phyloP scores from a whole-genome alignment of 371 early-diverging fungal species.

The Chytridium lagenaria region DNA sequence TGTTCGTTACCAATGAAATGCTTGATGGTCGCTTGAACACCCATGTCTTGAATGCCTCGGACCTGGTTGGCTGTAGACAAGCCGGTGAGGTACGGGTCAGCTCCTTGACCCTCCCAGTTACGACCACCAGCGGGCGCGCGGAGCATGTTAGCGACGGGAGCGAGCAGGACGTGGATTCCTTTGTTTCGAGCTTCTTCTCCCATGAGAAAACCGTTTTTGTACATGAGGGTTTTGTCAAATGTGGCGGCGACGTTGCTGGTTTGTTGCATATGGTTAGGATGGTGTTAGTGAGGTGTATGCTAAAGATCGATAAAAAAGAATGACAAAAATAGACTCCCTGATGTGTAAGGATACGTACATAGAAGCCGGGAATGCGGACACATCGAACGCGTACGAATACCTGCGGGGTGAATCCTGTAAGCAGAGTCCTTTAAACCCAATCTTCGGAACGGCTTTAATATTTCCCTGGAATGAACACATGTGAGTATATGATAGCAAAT shows the following conservation, averaged over 20 bases:
- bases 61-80: conserved; percentile 29
- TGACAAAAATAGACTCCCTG: no score
- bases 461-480: conserved; percentile 45
- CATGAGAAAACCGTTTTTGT: conserved; percentile 52
- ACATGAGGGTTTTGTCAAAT: conserved; percentile 56
- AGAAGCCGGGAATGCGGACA: conserved; percentile 60
- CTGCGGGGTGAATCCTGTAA: conserved; percentile 65
- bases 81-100: conserved; percentile 62
- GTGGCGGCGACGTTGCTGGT: conserved; percentile 61
- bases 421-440: conserved; percentile 65
- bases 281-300: no score
- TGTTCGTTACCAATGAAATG: conserved; percentile 56
- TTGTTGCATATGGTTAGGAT: background rate
- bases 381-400: conserved; percentile 48
- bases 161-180: conserved; percentile 61
- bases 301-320: no score
- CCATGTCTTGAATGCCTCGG: conserved; percentile 43
- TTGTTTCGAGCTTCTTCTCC: conserved; percentile 62
- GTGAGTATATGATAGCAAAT: background rate
- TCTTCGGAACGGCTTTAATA: conserved; percentile 42
- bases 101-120: conserved; percentile 65
- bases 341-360: conserved; percentile 6
- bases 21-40: conserved; percentile 61
- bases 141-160: conserved; percentile 59
- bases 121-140: conserved; percentile 60